Percentiles rank a stretch among this genome's conserved stretches.
These are phyloP conservation scores for Globisporangium acanthophoron DNA, from an alignment of 352 stramenopile genomes.

Conservation along the genomic window DNA sequence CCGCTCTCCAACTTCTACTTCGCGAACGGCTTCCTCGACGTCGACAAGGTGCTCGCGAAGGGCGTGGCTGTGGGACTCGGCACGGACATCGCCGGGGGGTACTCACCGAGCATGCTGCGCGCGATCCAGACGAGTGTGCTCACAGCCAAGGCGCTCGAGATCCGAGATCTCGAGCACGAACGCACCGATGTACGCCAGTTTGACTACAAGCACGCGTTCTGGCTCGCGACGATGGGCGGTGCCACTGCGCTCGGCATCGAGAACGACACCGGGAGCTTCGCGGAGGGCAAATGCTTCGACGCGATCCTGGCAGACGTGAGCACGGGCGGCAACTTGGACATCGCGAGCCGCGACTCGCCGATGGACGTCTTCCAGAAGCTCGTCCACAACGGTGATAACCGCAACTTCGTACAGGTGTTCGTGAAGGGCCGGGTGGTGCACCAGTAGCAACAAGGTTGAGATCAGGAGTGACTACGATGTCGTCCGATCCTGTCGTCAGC, in stretches of 20 bases:
- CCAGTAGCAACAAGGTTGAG: not conserved
- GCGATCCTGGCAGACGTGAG: constrained; percentile 70
- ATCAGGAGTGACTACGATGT: not conserved
- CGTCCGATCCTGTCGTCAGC: too few relatives aligned
- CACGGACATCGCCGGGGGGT: constrained; percentile 90
- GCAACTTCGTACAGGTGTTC: constrained; percentile 79
- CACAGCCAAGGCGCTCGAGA: constrained; percentile 56
- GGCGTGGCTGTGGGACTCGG: constrained; percentile 62
- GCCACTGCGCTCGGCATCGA: constrained; percentile 67
- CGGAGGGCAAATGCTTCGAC: constrained; percentile 78
- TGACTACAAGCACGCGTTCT: constrained; percentile 84
- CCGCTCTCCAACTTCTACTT: constrained; percentile 92
- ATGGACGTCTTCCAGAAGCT: constrained; percentile 81
- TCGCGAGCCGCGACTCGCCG: constrained; percentile 31
- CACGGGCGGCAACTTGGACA: constrained; percentile 39
- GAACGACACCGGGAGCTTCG: constrained; percentile 73
- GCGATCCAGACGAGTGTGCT: constrained; percentile 80
- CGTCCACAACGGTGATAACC: constrained; percentile 78
- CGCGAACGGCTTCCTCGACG: constrained; percentile 56
- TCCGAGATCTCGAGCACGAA: constrained; percentile 15
- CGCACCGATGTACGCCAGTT: constrained; percentile 8
- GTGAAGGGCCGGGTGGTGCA: constrained; percentile 50
- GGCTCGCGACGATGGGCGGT: constrained; percentile 83
- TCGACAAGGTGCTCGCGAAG: constrained; percentile 46
- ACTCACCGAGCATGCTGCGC: constrained; percentile 87